phyloP scores from a whole-genome alignment of 148 eudicot species.

The Vaccinium vitisidaea region DNA sequence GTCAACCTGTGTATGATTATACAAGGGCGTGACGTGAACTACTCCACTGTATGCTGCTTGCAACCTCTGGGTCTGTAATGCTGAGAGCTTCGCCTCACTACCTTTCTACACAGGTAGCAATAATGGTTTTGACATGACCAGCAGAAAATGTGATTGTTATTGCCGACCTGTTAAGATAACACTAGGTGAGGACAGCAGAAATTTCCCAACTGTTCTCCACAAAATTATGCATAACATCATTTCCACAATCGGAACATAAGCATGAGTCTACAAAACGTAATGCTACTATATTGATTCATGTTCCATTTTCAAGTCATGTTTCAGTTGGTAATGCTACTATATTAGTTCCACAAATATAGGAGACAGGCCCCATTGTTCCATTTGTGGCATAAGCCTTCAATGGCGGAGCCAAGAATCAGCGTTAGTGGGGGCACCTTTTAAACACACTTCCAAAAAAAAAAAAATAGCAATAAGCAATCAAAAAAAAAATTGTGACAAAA shows the following conservation, averaged over 20 bases:
- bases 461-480: too few species aligned
- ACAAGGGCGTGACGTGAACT: slow-evolving; percentile 12
- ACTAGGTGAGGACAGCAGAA: slow-evolving; percentile 3
- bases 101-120: slow-evolving; percentile 71
- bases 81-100: slow-evolving; percentile 61
- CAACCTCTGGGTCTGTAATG: slow-evolving; percentile 89
- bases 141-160: slow-evolving; percentile 93
- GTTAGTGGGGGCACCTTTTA: too few species aligned
- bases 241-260: not conserved
- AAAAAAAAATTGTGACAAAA: too few species aligned
- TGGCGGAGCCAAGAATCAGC: too few species aligned
- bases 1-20: not conserved
- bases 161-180: slow-evolving; percentile 53
- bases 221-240: not conserved
- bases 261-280: not conserved
- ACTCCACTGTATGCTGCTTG: slow-evolving; percentile 80
- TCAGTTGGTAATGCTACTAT: not conserved
- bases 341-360: not conserved
- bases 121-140: slow-evolving; percentile 91
- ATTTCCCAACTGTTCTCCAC: not conserved
- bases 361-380: not conserved
- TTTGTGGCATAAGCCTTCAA: too few species aligned
- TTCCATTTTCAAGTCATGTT: not conserved
- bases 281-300: not conserved
- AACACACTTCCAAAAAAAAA: too few species aligned